Base-by-base conservation (phyloP, 768 basidiomycete genomes). In the Pulveroboletus sp. region DNA sequence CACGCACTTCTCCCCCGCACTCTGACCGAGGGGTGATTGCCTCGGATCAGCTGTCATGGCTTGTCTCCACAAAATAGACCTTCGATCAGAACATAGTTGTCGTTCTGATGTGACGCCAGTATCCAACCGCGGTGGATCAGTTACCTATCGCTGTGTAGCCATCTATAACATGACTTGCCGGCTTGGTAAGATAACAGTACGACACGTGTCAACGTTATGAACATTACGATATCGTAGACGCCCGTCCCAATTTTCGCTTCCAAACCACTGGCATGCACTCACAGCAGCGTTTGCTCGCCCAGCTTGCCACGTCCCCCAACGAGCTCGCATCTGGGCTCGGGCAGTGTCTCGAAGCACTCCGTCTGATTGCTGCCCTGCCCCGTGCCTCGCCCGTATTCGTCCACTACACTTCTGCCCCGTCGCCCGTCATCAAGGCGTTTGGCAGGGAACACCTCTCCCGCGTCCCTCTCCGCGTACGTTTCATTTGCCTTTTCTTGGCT, bases 291-390 rank as follows among this genome's bases (percentile, higher is more conserved):
- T 45, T 67, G 2, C 60, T 67, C 40, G 37, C 67, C 9, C 65
- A 67, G 14, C 57, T 67, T 37, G 56, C 65, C 19, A 57, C 67
- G 1, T 67, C 67, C 13, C 65, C 61, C 37, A 67, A 69, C 47
- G 61, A 69, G 23, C 50, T 69, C 12, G 67, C 67, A 1, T 65
- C 65, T 0, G 67, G 65, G 2, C 56, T 67, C 12, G 65, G 65
- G 0, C 65, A 69, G 16, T 69, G 67, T n/a, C 60, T 65, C 21
- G 64, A 69, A 37, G 65, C 65, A 0, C 63, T 67, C 6, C 59
- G 65, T 7, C 67, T 69, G 33, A 55, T 69, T 45, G 60, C 65
- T 17, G 53, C 58, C 1, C 57, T 67, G 17, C 63, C 65, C 0
- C 52, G 67, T 17, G 40, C 63, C 8, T 69, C 63, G 1, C 65